Evolutionary conservation across 805 yeast species (phyloP).

Genomic region (Saturnispora hagleri): DNA sequence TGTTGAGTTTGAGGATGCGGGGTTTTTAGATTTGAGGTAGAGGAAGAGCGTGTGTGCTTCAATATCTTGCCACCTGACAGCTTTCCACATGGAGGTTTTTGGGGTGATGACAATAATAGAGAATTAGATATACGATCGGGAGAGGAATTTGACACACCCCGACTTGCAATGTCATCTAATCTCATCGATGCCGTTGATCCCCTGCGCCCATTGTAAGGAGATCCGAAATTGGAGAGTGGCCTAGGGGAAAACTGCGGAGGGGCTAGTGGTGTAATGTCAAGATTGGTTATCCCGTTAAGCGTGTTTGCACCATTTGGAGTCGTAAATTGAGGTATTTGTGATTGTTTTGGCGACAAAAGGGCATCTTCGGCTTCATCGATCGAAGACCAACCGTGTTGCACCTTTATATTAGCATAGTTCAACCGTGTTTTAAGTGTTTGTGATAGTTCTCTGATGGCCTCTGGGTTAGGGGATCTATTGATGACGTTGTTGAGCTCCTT

Average conservation of each 20-base stretch:
- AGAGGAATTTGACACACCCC: constrained; percentile 7
- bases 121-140: constrained; percentile 7
- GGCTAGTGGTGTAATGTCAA: constrained; percentile 1
- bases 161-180: constrained; percentile 26
- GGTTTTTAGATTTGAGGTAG: neutral
- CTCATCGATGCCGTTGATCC: constrained; percentile 14
- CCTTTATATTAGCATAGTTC: constrained; percentile 29
- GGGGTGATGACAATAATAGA: constrained; percentile 7
- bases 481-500: constrained; percentile 25
- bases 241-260: constrained; percentile 10
- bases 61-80: neutral
- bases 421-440: constrained; percentile 29
- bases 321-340: constrained; percentile 3
- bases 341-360: constrained; percentile 6
- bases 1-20: constrained; percentile 8
- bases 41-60: constrained; percentile 5
- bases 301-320: neutral
- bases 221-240: neutral
- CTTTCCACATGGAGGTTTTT: constrained; percentile 1
- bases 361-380: constrained; percentile 24
- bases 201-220: constrained; percentile 5
- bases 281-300: neutral
- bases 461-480: constrained; percentile 19
- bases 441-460: constrained; percentile 29
- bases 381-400: constrained; percentile 30